Percentiles rank a stretch among this genome's conserved stretches.
phyloP scores from a whole-genome alignment of 805 yeast genomes.

The Yamadazyma takamatsuzukensis region DNA sequence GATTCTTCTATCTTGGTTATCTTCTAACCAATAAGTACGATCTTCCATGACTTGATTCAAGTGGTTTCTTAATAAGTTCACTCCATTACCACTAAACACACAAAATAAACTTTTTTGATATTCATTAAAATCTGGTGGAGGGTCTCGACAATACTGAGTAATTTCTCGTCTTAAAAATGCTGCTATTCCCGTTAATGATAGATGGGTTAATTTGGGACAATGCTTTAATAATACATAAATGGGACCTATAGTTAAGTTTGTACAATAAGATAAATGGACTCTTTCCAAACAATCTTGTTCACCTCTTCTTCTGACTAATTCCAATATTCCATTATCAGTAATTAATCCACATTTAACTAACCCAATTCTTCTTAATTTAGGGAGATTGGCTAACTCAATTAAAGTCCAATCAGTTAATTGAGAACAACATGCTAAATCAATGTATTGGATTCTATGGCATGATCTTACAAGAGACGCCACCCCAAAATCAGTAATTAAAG shows the following conservation, averaged over 20 bases:
- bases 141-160: conserved; percentile 81
- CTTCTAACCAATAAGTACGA: conserved; percentile 29
- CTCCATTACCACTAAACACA: conserved; percentile 91
- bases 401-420: conserved; percentile 84
- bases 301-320: conserved; percentile 63
- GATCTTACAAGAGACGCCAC: conserved; percentile 68
- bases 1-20: conserved; percentile 19
- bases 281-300: conserved; percentile 83
- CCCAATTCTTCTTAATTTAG: conserved; percentile 85
- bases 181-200: conserved; percentile 86
- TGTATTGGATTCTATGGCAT: conserved; percentile 84
- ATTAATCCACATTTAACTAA: conserved; percentile 86
- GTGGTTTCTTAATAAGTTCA: conserved; percentile 67
- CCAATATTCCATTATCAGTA: conserved; percentile 77
- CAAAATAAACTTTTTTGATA: conserved; percentile 84
- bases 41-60: conserved; percentile 47
- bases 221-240: conserved; percentile 68
- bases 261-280: conserved; percentile 89
- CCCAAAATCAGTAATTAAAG: conserved; percentile 84
- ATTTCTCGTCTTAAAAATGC: conserved; percentile 87
- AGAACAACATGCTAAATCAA: conserved; percentile 91
- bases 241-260: conserved; percentile 73
- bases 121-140: conserved; percentile 88
- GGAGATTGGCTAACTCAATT: conserved; percentile 68
- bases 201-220: conserved; percentile 85